Percentiles rank a stretch among this genome's conserved stretches.
Evolutionary conservation across 2,329 filamentous ascomycete species (phyloP).

Genomic region (Phyllosticta citriasiana): DNA sequence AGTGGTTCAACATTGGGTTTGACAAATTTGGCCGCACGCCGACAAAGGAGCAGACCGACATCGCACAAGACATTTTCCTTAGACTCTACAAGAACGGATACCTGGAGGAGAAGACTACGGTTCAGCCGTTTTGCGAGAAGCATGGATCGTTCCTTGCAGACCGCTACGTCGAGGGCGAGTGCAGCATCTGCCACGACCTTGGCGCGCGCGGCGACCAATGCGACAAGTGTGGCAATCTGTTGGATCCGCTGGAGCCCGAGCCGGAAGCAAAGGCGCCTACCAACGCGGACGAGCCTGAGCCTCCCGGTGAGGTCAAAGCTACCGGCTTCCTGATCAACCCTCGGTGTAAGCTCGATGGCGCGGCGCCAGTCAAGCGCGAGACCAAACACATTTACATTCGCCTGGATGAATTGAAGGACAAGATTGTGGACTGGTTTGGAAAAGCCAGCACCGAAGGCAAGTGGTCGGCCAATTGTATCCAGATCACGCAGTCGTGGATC

Average conservation of each 20-base stretch:
- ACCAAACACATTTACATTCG: constrained; percentile 90
- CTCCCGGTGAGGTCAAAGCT: constrained; percentile 8
- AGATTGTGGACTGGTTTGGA: constrained; percentile 68
- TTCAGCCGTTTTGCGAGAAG: constrained; percentile 77
- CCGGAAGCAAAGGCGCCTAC: constrained; percentile 4
- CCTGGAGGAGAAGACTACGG: constrained; percentile 75
- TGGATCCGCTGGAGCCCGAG: constrained; percentile 37
- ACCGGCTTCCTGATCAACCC: constrained; percentile 38
- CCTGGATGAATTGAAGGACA: constrained; percentile 70
- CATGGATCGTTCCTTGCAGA: constrained; percentile 40
- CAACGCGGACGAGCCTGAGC: constrained; percentile 1
- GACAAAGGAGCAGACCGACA: constrained; percentile 79
- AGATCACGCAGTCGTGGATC: constrained; percentile 73
- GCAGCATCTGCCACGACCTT: constrained; percentile 54
- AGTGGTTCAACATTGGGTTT: constrained; percentile 93
- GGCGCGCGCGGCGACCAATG: constrained; percentile 46
- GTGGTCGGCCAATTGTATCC: constrained; percentile 66
- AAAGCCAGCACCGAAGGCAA: constrained; percentile 62
- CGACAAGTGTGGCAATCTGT: constrained; percentile 40
- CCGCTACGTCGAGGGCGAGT: constrained; percentile 72
- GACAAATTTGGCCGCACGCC: constrained; percentile 93
- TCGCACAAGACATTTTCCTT: constrained; percentile 83
- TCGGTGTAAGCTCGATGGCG: constrained; percentile 81
- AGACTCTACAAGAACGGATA: constrained; percentile 83
- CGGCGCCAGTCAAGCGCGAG: constrained; percentile 65